Base-by-base conservation (phyloP, 2,329 filamentous ascomycete genomes). In the Dissoconium aciculare region DNA sequence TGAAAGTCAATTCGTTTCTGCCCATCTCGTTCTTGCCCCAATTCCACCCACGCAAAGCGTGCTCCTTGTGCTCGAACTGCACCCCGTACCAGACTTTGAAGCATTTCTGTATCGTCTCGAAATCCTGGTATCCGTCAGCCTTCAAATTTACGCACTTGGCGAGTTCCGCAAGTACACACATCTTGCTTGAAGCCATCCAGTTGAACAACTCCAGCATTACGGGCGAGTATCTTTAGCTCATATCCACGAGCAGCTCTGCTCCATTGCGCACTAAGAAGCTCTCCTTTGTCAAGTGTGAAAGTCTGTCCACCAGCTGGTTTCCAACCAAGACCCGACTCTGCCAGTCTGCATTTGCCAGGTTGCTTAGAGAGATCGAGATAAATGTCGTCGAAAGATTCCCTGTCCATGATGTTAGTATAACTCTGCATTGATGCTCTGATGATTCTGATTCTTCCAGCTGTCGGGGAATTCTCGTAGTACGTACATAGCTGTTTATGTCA, bases 41-140 rank as follows among this genome's bases (percentile, higher is more conserved):
- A 56, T 98, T 98, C 89, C 89, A 98, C 34, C 89, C 89, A 45
- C 89, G 75, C 36, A 98, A 64, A 14, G 89, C 84, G 57, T 95
- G 89, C 58, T 98, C 89, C 57, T 82, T 83, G 55, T 73, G 81
- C 55, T 95, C 85, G 36, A 98, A 69, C 48, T 76, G 84, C 49
- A 89, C 78, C 60, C 83, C 89, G 60, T 95, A 98, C 82, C 87
- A 95, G 51, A 87, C 81, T 63, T 94, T 95, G 69, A 98, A 94
- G 44, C 89, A 73, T 56, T 93, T 94, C 59, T 66, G 70, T 10
- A 94, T 64, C 33, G 89, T 81, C 44, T 98, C 89, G 45, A 83
- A 81, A 56, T 98, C 87, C 68, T 82, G 49, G n/a, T n/a, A n/a
- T n/a, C n/a, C 12, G 5, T 16, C 6, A n/a, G 15, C n/a, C 11